phyloP scores from a whole-genome alignment of 768 basidiomycete species.

The Lanmaoa rubissima region DNA sequence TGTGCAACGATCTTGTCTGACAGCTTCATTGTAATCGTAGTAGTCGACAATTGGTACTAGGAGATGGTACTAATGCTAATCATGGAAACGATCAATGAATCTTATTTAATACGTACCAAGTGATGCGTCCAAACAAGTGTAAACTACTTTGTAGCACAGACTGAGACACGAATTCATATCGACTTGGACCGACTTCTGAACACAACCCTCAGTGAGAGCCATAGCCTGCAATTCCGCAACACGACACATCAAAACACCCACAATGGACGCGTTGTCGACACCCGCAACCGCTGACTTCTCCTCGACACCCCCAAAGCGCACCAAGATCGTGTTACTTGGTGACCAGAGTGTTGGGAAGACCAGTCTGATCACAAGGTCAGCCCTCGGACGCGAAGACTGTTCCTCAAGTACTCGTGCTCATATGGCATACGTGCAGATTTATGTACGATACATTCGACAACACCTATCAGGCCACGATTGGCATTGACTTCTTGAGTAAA shows the following conservation, averaged over 20 bases:
- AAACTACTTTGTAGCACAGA: slow-evolving; percentile 12
- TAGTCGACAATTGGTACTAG: background rate
- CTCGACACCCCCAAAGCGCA: slow-evolving; percentile 87
- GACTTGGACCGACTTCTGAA: slow-evolving; percentile 14
- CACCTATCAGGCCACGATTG: slow-evolving; percentile 96
- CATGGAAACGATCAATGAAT: background rate
- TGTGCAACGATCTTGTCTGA: slow-evolving; percentile 60
- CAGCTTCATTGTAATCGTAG: slow-evolving; percentile 57
- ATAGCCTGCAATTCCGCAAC: background rate
- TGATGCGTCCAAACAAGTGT: slow-evolving; percentile 24
- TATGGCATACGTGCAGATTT: slow-evolving; percentile 51
- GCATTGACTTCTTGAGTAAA: slow-evolving; percentile 99
- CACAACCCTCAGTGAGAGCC: background rate
- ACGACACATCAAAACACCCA: background rate
- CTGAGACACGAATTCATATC: slow-evolving; percentile 5
- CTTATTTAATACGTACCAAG: too few species aligned
- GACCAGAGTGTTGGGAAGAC: slow-evolving; percentile 99
- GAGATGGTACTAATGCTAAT: too few species aligned
- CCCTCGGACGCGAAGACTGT: slow-evolving; percentile 11
- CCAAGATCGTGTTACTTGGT: slow-evolving; percentile 93
- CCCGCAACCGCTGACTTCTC: slow-evolving; percentile 83
- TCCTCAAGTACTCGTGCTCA: slow-evolving; percentile 2
- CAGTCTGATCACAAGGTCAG: slow-evolving; percentile 91
- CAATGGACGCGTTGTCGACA: slow-evolving; percentile 55
- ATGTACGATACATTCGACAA: slow-evolving; percentile 99